phyloP scores from a whole-genome alignment of 345 rosid genomes.

The Lumnitzera littorea region DNA sequence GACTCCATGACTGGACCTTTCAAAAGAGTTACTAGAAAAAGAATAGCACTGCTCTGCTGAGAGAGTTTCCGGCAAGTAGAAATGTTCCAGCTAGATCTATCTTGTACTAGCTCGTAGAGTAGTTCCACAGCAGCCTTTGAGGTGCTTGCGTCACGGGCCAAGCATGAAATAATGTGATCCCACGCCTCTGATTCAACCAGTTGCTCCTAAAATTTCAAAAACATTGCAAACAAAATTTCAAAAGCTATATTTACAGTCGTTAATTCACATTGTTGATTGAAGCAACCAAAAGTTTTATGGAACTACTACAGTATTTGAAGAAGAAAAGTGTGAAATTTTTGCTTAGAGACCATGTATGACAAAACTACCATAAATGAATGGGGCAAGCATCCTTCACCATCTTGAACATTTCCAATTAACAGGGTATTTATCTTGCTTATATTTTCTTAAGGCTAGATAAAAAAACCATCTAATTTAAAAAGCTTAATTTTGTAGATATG shows the following conservation, averaged over 20 bases:
- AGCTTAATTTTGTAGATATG: too few species aligned
- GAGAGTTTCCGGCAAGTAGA: constrained; percentile 45
- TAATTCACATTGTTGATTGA: too few species aligned
- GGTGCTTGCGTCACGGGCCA: constrained; percentile 41
- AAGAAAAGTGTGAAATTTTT: too few species aligned
- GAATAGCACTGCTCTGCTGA: constrained; percentile 39
- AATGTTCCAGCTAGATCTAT: constrained; percentile 52
- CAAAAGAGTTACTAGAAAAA: constrained; percentile 52
- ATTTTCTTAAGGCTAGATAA: too few species aligned
- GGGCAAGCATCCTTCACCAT: too few species aligned
- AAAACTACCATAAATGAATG: too few species aligned
- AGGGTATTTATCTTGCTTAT: too few species aligned
- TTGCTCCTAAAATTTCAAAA: constrained; percentile 34
- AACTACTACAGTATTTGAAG: too few species aligned
- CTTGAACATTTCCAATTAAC: too few species aligned
- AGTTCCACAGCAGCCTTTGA: constrained; percentile 54
- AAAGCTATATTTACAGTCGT: background rate
- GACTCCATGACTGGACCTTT: constrained; percentile 47
- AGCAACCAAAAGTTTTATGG: too few species aligned
- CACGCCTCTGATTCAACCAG: constrained; percentile 39
- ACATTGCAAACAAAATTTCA: background rate
- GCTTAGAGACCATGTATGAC: too few species aligned
- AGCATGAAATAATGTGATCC: constrained; percentile 50
- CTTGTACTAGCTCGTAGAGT: constrained; percentile 50
- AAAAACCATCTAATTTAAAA: too few species aligned